A percentile compares a stretch with the other conserved stretches of the same genome.
Conservation (phyloP, 176 grass and related monocot species). For the Carex scoparia region DNA sequence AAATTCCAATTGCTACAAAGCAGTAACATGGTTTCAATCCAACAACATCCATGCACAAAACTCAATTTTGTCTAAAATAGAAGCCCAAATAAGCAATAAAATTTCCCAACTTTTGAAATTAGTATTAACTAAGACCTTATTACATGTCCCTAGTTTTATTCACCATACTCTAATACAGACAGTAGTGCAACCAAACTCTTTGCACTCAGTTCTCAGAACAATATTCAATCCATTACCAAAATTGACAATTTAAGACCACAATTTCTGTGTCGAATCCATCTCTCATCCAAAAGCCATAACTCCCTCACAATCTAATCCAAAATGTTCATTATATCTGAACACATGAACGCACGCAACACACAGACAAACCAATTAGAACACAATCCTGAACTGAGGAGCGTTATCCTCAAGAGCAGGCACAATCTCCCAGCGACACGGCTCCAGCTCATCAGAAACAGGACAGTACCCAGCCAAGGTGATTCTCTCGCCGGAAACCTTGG, state of each 20-base stretch:
- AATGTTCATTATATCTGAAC: neutral
- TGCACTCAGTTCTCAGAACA: neutral
- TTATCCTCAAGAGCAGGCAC: conserved; percentile 43
- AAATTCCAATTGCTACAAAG: neutral
- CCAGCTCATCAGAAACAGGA: conserved; percentile 76
- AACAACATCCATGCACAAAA: neutral
- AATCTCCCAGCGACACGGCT: conserved; percentile 90
- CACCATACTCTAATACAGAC: neutral
- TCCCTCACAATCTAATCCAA: no score
- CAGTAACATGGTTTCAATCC: neutral
- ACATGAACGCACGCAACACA: neutral
- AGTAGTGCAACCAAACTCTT: neutral
- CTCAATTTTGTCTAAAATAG: neutral
- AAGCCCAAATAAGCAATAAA: neutral
- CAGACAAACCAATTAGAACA: conserved; percentile 48
- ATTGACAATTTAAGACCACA: neutral
- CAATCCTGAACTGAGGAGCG: conserved; percentile 91
- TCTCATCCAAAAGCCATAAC: neutral
- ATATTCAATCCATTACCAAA: neutral
- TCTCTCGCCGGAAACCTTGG: conserved; percentile 46
- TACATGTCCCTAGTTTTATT: neutral
- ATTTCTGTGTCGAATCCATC: neutral
- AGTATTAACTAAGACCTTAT: neutral
- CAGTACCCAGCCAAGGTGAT: conserved; percentile 75
- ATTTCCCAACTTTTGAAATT: neutral